Evolutionary conservation across 352 stramenopile species (phyloP), one percentile per base, ranked within the genome.

Genomic region (Phytophthora litchii): DNA sequence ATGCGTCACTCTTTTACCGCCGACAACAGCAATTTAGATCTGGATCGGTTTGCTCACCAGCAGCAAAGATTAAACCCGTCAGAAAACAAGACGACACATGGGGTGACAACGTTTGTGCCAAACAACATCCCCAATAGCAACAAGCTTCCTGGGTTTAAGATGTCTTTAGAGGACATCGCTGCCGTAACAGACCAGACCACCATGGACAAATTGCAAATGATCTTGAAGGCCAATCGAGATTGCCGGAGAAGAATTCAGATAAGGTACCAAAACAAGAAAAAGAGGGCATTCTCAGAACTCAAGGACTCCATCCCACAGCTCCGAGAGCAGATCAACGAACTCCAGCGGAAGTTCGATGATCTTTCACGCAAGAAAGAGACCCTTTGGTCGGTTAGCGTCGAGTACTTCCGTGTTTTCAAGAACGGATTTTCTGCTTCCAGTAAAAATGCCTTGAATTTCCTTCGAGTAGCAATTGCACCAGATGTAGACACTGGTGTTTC

Each of bases 371-470:
- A 34, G 27, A 53, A 53, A 31, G 19, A 40, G 17, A 42, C 17
- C 17, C n/a, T 34, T 3, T 53, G 45, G 45, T 42, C 29, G n/a
- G 27, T 42, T 16, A 32, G 4, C 9, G 17, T 27, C 12, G 45
- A 41, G 45, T 53, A 42, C 45, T 42, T 53, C 14, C 45, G 45
- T 8, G 4, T 53, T 17, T 53, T 53, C 17, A 3, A 29, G 45
- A 10, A 41, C 12, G 45, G 45, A 12, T 27, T 50, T 3, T 19
- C 29, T 32, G 1, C 3, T 4, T 19, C 29, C 10, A 34, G 7
- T 13, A 34, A 9, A 34, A 9, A 29, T 13, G 45, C 16, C 16
- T n/a, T 53, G 7, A 6, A 31, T 4, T 53, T 42, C 45, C 45
- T 53, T 11, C 16, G 17, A 6, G 45, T 16, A 27, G 27, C 31